A percentile compares a stretch with the other conserved stretches of the same genome.
Evolutionary conservation across 2,329 filamentous ascomycete genomes (phyloP).

Genomic region (Monosporascus sp.): DNA sequence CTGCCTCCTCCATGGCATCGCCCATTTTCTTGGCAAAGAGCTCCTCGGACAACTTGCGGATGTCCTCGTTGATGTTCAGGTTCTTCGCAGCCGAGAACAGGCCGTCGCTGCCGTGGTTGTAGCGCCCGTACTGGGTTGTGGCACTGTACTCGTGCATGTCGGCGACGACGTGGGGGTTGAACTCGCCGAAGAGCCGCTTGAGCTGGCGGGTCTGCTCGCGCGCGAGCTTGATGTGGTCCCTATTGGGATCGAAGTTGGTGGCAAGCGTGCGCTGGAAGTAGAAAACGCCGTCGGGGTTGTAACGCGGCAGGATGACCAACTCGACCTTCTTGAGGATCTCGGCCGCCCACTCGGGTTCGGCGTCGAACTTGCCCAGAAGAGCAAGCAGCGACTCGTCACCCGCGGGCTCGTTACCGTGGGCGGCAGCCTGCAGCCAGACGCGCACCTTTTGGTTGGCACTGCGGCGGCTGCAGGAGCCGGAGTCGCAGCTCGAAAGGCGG

Average conservation of each 20-base stretch:
- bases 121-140: conserved; percentile 16
- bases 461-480: neutral
- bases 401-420: conserved; percentile 23
- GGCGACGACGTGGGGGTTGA: conserved; percentile 25
- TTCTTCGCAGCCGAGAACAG: conserved; percentile 25
- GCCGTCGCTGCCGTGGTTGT: conserved; percentile 26
- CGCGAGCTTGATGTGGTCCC: conserved; percentile 25
- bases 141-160: conserved; percentile 30
- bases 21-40: conserved; percentile 24
- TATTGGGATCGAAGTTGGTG: conserved; percentile 22
- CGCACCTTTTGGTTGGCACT: conserved; percentile 15
- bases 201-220: conserved; percentile 24
- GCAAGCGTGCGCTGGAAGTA: conserved; percentile 23
- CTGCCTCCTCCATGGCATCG: conserved; percentile 16
- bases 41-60: conserved; percentile 21
- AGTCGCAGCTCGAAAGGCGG: conserved; percentile 10
- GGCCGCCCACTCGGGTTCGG: conserved; percentile 14
- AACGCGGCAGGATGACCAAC: conserved; percentile 19
- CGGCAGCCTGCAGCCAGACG: conserved; percentile 22
- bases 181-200: conserved; percentile 23
- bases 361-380: conserved; percentile 20
- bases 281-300: conserved; percentile 22
- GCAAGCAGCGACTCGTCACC: conserved; percentile 22
- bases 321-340: conserved; percentile 18
- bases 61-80: conserved; percentile 23